Conservation (phyloP, 371 early-diverging fungal genomes). For the Rhizopus stolonifer region DNA sequence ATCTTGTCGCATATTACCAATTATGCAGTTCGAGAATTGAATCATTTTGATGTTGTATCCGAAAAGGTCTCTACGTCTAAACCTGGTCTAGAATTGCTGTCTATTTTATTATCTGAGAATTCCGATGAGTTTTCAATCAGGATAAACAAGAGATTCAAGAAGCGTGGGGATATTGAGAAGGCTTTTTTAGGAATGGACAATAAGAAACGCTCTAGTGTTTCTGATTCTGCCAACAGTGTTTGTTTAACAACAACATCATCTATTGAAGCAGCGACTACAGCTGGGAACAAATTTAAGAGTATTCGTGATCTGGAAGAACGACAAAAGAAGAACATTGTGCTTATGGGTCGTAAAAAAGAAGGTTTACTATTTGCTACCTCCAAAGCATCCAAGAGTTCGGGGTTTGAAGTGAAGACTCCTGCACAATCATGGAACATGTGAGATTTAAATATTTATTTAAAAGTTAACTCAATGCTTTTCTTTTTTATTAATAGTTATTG, state of each 20-base stretch:
- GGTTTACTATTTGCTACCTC: slow-evolving; percentile 67
- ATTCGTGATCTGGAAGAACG: slow-evolving; percentile 67
- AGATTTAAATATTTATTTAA: no score
- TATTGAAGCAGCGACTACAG: not conserved
- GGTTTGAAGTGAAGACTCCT: slow-evolving; percentile 6
- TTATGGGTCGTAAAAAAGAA: slow-evolving; percentile 59
- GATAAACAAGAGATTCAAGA: slow-evolving; percentile 5
- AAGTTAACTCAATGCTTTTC: no score
- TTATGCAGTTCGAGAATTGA: slow-evolving; percentile 46
- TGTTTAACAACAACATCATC: no score
- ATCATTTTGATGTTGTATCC: slow-evolving; percentile 25
- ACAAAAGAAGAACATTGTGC: slow-evolving; percentile 26
- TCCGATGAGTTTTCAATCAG: slow-evolving; percentile 9
- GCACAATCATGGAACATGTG: slow-evolving; percentile 22
- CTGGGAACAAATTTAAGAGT: slow-evolving; percentile 57
- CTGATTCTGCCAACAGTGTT: not conserved
- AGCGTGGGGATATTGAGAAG: slow-evolving; percentile 5
- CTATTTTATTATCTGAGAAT: slow-evolving; percentile 1
- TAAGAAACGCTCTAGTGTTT: not conserved
- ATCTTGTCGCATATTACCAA: slow-evolving; percentile 47
- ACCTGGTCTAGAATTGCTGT: slow-evolving; percentile 8
- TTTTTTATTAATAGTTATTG: slow-evolving; percentile 60
- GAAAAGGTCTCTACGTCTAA: slow-evolving; percentile 22
- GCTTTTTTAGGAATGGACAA: not conserved
- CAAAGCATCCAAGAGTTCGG: slow-evolving; percentile 29